Base-by-base conservation (phyloP, 495 filamentous ascomycete species). In the Articulospora tetracladia region DNA sequence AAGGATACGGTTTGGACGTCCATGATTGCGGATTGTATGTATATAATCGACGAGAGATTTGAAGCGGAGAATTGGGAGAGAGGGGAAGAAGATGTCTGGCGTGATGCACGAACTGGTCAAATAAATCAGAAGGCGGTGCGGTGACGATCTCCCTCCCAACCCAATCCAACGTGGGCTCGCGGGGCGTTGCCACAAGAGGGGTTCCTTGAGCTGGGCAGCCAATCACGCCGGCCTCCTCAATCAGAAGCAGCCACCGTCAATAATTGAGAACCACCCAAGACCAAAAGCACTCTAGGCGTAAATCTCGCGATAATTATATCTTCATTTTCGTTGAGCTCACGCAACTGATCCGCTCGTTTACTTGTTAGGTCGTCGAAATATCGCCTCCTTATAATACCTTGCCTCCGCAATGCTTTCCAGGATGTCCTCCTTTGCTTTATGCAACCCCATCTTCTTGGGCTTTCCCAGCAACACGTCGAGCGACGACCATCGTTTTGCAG, bases 351-450 rank as follows among this genome's bases (percentile, higher is more conserved):
- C 30, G 51, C 3, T 17, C 22, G n/a, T 53, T 32, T 47, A 50
- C 28, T 55, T 66, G 20, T 51, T n/a, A 12, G 19, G n/a, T 28
- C 32, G 11, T 41, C 78, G 71, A 66, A 93, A 93, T 48, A 91
- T 77, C 6, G 68, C 72, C 26, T 82, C 69, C 66, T 81, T 84
- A 72, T 95, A 98, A 70, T 89, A 96, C 60, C 76, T 81, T 64
- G 93, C 91, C 73, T 98, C 94, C 55, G 81, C 86, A 62, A 98
- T 97, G 71, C 93, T 97, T 73, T 98, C 94, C 36, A 97, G 70
- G 66, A 98, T 97, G 76, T 98, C 94, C 60, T 87, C 84, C 61
- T 83, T 81, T 0, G 94, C 94, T 72, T 93, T 80, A 77, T 98
- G 94, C 19, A 90, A 74, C 49, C 78, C 79, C 62, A 81, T 80